These are phyloP conservation scores for Fusarium cyanostomum DNA, from an alignment of 2,329 filamentous ascomycete genomes.

Conservation along the genomic window DNA sequence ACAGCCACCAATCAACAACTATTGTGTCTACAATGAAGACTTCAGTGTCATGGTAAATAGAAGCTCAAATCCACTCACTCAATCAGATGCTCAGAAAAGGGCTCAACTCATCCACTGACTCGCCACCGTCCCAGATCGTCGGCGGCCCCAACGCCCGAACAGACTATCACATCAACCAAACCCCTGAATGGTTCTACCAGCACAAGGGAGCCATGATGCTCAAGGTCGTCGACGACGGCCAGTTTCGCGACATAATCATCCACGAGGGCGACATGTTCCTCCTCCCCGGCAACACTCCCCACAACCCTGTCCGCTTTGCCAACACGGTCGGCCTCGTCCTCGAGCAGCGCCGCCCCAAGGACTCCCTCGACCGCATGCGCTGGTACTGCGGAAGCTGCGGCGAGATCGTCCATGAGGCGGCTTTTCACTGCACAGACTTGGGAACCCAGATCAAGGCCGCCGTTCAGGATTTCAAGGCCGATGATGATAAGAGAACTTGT, in stretches of 20 bases:
- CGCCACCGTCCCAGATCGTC: constrained; percentile 69
- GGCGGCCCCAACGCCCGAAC: constrained; percentile 95
- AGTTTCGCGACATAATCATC: constrained; percentile 87
- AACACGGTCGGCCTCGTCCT: constrained; percentile 94
- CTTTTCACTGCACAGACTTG: constrained; percentile 88
- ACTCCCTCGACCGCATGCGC: constrained; percentile 78
- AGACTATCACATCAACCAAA: constrained; percentile 98
- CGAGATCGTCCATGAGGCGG: constrained; percentile 81
- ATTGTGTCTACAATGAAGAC: constrained; percentile 89
- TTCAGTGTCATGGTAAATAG: constrained; percentile 79
- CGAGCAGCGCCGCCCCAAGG: constrained; percentile 80
- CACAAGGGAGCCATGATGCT: constrained; percentile 93
- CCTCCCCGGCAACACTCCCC: constrained; percentile 91
- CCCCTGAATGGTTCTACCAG: constrained; percentile 98
- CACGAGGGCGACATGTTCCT: constrained; percentile 94
- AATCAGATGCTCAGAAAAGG: not conserved
- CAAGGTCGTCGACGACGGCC: constrained; percentile 80
- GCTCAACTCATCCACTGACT: not conserved
- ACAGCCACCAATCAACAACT: constrained; percentile 95
- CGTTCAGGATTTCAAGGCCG: constrained; percentile 81
- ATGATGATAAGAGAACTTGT: constrained; percentile 76
- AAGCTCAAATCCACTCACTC: not conserved
- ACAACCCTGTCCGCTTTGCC: constrained; percentile 93
- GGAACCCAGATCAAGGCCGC: constrained; percentile 95
- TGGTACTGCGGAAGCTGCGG: constrained; percentile 87